Conservation (phyloP, 495 filamentous ascomycete species). For the Neurospora discreta region DNA sequence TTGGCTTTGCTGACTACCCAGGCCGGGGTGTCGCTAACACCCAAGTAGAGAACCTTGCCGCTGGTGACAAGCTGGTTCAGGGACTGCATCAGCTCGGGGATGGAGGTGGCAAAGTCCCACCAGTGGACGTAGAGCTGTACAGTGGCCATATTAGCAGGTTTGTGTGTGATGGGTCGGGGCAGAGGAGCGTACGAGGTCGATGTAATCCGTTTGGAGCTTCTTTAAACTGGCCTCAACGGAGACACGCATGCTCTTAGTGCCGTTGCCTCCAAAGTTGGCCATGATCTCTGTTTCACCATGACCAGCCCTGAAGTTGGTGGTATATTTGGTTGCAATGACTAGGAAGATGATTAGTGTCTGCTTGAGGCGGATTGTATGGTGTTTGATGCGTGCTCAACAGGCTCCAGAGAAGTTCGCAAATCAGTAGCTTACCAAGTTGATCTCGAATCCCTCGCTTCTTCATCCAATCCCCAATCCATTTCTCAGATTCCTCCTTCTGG, state of each 20-base stretch:
- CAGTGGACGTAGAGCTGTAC: slow-evolving; percentile 45
- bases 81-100: slow-evolving; percentile 60
- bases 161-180: no score
- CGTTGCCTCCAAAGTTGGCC: slow-evolving; percentile 49
- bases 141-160: background rate
- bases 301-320: slow-evolving; percentile 30
- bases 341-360: background rate
- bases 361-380: background rate
- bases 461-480: slow-evolving; percentile 73
- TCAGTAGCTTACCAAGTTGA: slow-evolving; percentile 22
- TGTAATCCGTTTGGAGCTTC: slow-evolving; percentile 54
- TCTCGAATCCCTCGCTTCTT: slow-evolving; percentile 28
- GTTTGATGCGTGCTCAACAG: background rate
- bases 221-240: slow-evolving; percentile 43
- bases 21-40: slow-evolving; percentile 57
- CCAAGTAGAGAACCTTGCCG: slow-evolving; percentile 63
- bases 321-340: slow-evolving; percentile 67
- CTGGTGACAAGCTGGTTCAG: slow-evolving; percentile 46
- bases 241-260: slow-evolving; percentile 44
- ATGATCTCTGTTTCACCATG: slow-evolving; percentile 34
- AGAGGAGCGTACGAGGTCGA: slow-evolving; percentile 39
- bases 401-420: background rate
- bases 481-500: slow-evolving; percentile 54
- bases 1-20: slow-evolving; percentile 61
- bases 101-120: slow-evolving; percentile 52